Percentiles rank a stretch among this genome's conserved stretches.
phyloP scores from a whole-genome alignment of 75 land plant genomes.

The Pinus tabuliformis region DNA sequence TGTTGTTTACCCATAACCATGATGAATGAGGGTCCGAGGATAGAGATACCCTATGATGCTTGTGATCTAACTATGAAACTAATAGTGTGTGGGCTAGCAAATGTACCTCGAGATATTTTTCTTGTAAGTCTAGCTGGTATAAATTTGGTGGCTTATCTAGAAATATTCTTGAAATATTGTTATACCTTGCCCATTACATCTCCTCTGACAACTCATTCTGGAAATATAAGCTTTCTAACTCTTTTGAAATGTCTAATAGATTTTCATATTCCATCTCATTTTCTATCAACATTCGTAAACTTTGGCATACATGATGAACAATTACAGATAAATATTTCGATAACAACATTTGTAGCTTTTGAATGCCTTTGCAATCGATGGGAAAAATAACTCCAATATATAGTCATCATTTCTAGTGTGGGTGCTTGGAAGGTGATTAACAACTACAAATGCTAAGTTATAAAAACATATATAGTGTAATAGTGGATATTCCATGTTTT shows the following conservation, averaged over 20 bases:
- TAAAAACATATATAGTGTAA: slow-evolving; percentile 81
- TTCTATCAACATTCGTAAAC: slow-evolving; percentile 46
- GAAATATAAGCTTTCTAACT: slow-evolving; percentile 9
- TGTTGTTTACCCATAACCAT: too few species aligned
- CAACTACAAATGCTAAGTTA: slow-evolving; percentile 52
- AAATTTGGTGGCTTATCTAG: too few species aligned
- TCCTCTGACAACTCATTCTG: background rate
- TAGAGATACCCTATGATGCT: too few species aligned
- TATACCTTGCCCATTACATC: background rate
- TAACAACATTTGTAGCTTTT: slow-evolving; percentile 38
- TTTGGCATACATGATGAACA: slow-evolving; percentile 59
- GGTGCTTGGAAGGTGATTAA: slow-evolving; percentile 59
- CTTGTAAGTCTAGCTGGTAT: too few species aligned
- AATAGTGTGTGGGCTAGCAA: too few species aligned
- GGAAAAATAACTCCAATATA: slow-evolving; percentile 83
- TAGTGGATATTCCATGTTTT: slow-evolving; percentile 77
- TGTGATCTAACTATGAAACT: too few species aligned
- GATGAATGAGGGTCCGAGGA: too few species aligned
- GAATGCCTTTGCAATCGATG: slow-evolving; percentile 20
- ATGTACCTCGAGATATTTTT: too few species aligned
- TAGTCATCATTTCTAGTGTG: slow-evolving; percentile 70
- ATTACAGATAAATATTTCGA: slow-evolving; percentile 35
- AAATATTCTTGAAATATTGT: background rate
- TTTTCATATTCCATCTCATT: slow-evolving; percentile 37
- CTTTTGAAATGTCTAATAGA: slow-evolving; percentile 27